Evolutionary conservation across 2,329 filamentous ascomycete species (phyloP), one percentile per base, ranked within the genome.

Genomic region (Rosellinia necatrix): DNA sequence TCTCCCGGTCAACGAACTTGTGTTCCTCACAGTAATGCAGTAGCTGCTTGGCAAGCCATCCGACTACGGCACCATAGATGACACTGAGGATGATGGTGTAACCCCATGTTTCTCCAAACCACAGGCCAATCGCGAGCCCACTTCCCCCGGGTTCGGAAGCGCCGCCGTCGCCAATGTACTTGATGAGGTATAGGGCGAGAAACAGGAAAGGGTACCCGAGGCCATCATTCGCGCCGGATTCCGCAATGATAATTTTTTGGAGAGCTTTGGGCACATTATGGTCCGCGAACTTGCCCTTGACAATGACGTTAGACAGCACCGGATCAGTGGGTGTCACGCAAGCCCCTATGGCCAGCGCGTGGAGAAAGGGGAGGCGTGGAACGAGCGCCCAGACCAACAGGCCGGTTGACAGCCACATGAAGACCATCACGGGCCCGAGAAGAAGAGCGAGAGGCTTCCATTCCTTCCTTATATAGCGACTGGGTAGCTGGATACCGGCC

Each of bases 311-410:
- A 13, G 89, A 93, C 32, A 96, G 73, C 1, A 96, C 86, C 0
- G 92, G 92, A 66, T 97, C 92, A 0, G 92, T 96, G 0, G 92
- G 92, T 2, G 92, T 94, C n/a, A 97, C 86, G 67, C 92, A 96
- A 0, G 92, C 89, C 1, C 86, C 92, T 9, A 96, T 78, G 13
- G 87, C 89, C 9, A 96, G 78, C 0, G 92, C 89, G 63, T 94
- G 88, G 2, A 96, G 78, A 61, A 94, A 90, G 25, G 78, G 78
- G 13, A 93, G 76, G 46, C 85, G 75, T 0, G 90, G 90, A 1
- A 92, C 84, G 59, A 96, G 73, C 0, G 74, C 88, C 85, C 87
- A 96, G 40, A 96, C 78, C 2, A 96, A 72, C 1, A 94, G 75
- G 63, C 88, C 90, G n/a, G 89, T 94, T 19, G 80, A 76, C 8